phyloP scores from a whole-genome alignment of 345 rosid genomes.

The Rhodamnia rubescens region DNA sequence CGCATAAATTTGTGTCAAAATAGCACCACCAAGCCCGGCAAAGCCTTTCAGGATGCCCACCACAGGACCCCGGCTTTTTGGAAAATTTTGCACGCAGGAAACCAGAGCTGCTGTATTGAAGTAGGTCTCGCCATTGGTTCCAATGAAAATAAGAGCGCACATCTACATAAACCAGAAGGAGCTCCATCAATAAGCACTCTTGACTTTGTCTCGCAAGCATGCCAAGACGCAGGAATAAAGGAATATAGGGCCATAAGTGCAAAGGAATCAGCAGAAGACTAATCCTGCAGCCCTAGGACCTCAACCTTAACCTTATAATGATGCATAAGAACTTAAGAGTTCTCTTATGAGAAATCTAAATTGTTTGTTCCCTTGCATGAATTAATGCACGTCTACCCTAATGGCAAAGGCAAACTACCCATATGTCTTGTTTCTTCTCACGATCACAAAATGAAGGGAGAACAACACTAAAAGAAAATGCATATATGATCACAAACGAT shows the following conservation, averaged over 20 bases:
- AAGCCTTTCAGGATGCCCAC: conserved; percentile 97
- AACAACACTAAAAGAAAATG: neutral
- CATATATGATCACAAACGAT: neutral
- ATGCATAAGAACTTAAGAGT: neutral
- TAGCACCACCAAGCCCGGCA: conserved; percentile 96
- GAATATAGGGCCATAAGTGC: neutral
- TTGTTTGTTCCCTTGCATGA: neutral
- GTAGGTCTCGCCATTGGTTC: conserved; percentile 95
- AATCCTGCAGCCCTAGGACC: neutral
- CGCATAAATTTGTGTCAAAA: conserved; percentile 77
- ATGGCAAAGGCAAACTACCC: neutral
- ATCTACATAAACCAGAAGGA: conserved; percentile 36
- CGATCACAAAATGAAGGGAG: neutral
- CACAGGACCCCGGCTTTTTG: conserved; percentile 93
- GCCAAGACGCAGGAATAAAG: neutral
- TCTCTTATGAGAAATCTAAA: neutral
- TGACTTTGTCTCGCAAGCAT: neutral
- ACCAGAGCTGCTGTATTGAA: conserved; percentile 89
- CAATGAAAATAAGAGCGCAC: conserved; percentile 85
- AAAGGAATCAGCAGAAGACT: neutral
- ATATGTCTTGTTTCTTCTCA: neutral
- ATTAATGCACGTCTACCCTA: neutral
- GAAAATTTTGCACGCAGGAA: conserved; percentile 94
- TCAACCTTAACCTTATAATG: neutral
- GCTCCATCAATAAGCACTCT: neutral